phyloP scores from a whole-genome alignment of 805 yeast genomes.

The Wickerhamiella shivajii region DNA sequence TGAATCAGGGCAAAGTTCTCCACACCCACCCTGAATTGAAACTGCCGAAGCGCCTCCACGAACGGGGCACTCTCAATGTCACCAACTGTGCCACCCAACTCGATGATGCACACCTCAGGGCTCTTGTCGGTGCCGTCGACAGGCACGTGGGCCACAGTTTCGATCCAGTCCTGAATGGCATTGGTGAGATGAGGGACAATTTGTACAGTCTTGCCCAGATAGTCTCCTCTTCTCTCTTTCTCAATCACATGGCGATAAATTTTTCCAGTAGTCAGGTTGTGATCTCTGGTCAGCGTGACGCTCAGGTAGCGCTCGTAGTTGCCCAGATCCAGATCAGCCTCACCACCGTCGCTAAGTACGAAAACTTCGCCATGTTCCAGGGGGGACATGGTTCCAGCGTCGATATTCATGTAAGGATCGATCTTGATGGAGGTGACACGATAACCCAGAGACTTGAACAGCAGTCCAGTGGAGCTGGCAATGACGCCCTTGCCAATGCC shows the following conservation, averaged over 20 bases:
- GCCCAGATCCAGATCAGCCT: constrained; percentile 94
- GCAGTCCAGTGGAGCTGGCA: constrained; percentile 93
- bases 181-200: constrained; percentile 96
- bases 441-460: constrained; percentile 83
- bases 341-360: constrained; percentile 97
- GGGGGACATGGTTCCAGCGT: constrained; percentile 99
- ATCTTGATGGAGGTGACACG: constrained; percentile 95
- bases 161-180: constrained; percentile 98
- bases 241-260: constrained; percentile 89
- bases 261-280: constrained; percentile 97
- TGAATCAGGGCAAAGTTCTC: constrained; percentile 93
- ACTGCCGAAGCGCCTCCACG: constrained; percentile 97
- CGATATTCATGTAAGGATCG: constrained; percentile 98
- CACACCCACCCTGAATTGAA: constrained; percentile 90
- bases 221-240: constrained; percentile 90
- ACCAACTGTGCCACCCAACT: constrained; percentile 98
- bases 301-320: constrained; percentile 94
- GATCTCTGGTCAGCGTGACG: constrained; percentile 83
- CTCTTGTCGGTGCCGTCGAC: constrained; percentile 77
- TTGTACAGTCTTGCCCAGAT: constrained; percentile 97
- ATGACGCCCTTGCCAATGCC: constrained; percentile 98
- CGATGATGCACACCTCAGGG: constrained; percentile 95
- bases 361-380: constrained; percentile 98
- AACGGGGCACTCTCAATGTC: constrained; percentile 98
- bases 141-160: constrained; percentile 77